A percentile compares a stretch with the other conserved stretches of the same genome.
These are phyloP conservation scores for Globomyces pollinis-pini DNA, from an alignment of 192 early-diverging fungal species.

Conservation along the genomic window DNA sequence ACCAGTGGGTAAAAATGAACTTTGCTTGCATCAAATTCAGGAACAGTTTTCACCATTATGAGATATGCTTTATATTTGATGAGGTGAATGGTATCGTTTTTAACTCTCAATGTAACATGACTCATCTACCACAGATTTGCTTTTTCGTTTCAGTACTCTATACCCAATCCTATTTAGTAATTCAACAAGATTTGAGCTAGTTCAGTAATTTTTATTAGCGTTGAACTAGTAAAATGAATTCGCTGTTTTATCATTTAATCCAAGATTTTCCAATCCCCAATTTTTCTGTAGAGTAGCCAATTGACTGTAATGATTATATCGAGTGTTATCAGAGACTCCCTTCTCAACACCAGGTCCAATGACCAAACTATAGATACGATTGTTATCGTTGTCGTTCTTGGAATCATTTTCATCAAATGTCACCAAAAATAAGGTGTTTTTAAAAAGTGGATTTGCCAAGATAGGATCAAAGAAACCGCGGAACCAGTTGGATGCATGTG, in stretches of 20 bases:
- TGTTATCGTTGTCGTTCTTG: neutral
- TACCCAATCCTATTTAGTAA: too few species aligned
- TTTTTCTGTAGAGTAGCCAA: conserved; percentile 52
- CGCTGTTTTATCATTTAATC: conserved; percentile 32
- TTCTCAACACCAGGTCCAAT: conserved; percentile 6
- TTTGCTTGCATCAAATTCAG: too few species aligned
- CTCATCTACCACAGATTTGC: too few species aligned
- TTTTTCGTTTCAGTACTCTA: too few species aligned
- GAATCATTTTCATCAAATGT: conserved; percentile 29
- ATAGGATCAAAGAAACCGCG: conserved; percentile 18
- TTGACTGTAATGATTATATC: conserved; percentile 56
- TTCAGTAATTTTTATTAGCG: too few species aligned
- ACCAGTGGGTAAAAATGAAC: too few species aligned
- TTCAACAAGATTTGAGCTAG: too few species aligned
- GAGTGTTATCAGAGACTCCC: conserved; percentile 35
- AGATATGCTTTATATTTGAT: too few species aligned
- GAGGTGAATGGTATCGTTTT: too few species aligned
- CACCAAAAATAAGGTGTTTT: conserved; percentile 27
- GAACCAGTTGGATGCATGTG: conserved; percentile 32
- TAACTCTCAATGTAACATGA: too few species aligned
- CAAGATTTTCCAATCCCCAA: conserved; percentile 56
- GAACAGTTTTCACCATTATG: too few species aligned
- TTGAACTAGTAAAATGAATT: conserved; percentile 1
- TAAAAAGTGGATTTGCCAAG: conserved; percentile 35
- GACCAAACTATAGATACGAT: neutral